phyloP scores from a whole-genome alignment of 768 basidiomycete genomes.

The Serendipita indica region DNA sequence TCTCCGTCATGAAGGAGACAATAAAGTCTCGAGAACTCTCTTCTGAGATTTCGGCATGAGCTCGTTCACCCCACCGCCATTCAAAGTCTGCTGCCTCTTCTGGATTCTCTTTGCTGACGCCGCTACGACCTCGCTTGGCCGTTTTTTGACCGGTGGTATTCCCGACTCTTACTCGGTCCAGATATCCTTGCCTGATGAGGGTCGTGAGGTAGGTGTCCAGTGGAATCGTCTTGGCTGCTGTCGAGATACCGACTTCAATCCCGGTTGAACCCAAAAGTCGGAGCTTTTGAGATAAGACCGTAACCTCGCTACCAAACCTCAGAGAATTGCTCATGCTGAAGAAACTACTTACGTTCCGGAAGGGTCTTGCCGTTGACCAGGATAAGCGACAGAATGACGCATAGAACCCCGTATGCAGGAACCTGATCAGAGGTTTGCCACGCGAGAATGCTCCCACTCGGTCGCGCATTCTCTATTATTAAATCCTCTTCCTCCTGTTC shows the following conservation, averaged over 20 bases:
- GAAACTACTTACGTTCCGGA: conserved; percentile 44
- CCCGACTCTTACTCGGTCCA: conserved; percentile 50
- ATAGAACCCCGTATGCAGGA: conserved; percentile 47
- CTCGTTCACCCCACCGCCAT: conserved; percentile 78
- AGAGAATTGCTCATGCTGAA: neutral
- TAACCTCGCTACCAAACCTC: neutral
- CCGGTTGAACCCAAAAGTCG: conserved; percentile 36
- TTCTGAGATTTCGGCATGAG: conserved; percentile 75
- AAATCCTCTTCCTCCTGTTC: conserved; percentile 30
- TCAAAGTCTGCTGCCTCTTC: conserved; percentile 29
- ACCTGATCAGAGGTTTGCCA: conserved; percentile 59
- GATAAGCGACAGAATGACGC: conserved; percentile 69
- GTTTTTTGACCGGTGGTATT: conserved; percentile 27
- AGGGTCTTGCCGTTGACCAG: conserved; percentile 66
- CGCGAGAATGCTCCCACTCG: conserved; percentile 55
- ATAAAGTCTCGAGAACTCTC: conserved; percentile 57
- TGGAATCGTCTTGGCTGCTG: conserved; percentile 34
- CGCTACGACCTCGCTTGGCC: conserved; percentile 40
- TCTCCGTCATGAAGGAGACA: conserved; percentile 55
- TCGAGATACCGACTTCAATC: conserved; percentile 36
- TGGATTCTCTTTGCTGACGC: conserved; percentile 21
- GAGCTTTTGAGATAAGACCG: conserved; percentile 31
- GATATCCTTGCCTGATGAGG: conserved; percentile 57
- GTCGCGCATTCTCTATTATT: conserved; percentile 34
- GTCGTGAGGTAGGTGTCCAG: conserved; percentile 52